phyloP scores from a whole-genome alignment of 169 alveolate genomes.

The Perkinsus olseni region DNA sequence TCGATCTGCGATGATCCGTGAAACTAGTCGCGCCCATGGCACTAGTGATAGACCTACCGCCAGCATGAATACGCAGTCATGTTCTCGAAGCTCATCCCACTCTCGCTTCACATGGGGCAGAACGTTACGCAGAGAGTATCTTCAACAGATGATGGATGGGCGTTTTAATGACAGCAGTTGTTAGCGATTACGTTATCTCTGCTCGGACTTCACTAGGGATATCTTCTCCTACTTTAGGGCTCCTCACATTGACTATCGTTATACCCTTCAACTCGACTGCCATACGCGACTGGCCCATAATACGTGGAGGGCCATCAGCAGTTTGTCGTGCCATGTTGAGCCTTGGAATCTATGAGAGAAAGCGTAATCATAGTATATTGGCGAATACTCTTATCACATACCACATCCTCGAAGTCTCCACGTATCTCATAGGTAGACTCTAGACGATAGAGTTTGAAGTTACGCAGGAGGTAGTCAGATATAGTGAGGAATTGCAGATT shows the following conservation, averaged over 20 bases:
- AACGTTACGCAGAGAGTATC: not conserved
- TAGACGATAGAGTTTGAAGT: conserved; percentile 67
- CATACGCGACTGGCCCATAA: conserved; percentile 23
- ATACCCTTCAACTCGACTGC: conserved; percentile 21
- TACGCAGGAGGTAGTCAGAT: conserved; percentile 76
- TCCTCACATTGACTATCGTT: conserved; percentile 22
- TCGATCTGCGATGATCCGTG: not conserved
- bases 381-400: not conserved
- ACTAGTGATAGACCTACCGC: not conserved
- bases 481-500: conserved; percentile 75
- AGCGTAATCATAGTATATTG: not conserved
- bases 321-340: not conserved
- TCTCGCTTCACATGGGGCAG: conserved; percentile 11
- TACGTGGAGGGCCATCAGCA: not conserved
- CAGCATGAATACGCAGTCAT: conserved; percentile 20
- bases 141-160: too few relatives aligned
- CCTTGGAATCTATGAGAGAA: not conserved
- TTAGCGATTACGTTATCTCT: conserved; percentile 12
- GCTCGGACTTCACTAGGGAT: conserved; percentile 41
- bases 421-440: conserved; percentile 77
- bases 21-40: not conserved
- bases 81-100: conserved; percentile 26
- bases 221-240: conserved; percentile 30
- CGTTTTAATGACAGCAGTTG: not conserved
- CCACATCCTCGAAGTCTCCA: conserved; percentile 58